A percentile compares a stretch with the other conserved stretches of the same genome.
phyloP scores from a whole-genome alignment of 768 basidiomycete genomes.

The Omphalotus guepiniiformis region DNA sequence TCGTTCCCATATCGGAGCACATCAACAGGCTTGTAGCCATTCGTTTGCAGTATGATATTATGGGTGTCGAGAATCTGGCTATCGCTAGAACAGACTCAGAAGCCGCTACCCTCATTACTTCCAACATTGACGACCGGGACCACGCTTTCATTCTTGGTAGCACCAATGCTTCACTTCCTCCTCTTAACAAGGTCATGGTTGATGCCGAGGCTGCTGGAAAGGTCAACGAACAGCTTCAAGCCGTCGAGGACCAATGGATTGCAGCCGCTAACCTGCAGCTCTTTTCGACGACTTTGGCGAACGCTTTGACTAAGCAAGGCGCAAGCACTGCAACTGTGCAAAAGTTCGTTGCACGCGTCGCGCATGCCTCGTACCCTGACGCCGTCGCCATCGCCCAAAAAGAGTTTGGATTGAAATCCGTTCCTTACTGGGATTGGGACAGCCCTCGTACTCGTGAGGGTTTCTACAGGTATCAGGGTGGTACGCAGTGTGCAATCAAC shows the following conservation, averaged over 20 bases:
- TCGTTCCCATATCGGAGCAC: slow-evolving; percentile 96
- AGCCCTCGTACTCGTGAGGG: slow-evolving; percentile 92
- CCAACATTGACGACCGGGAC: slow-evolving; percentile 97
- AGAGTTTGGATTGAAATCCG: slow-evolving; percentile 67
- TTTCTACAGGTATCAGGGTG: slow-evolving; percentile 96
- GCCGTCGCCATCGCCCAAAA: slow-evolving; percentile 74
- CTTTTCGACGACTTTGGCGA: slow-evolving; percentile 68
- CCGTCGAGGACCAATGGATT: slow-evolving; percentile 87
- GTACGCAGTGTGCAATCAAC: slow-evolving; percentile 90
- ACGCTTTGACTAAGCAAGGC: slow-evolving; percentile 61
- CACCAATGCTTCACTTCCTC: slow-evolving; percentile 67
- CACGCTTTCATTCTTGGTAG: slow-evolving; percentile 94
- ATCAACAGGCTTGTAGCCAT: slow-evolving; percentile 98
- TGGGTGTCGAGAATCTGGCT: slow-evolving; percentile 94
- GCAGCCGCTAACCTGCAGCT: slow-evolving; percentile 72
- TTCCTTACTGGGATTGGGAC: slow-evolving; percentile 95
- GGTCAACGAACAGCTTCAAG: slow-evolving; percentile 76
- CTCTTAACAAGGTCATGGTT: slow-evolving; percentile 78
- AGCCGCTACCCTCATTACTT: slow-evolving; percentile 93
- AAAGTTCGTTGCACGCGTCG: slow-evolving; percentile 59
- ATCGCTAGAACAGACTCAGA: slow-evolving; percentile 96
- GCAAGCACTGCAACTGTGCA: slow-evolving; percentile 43
- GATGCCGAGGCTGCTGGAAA: slow-evolving; percentile 81
- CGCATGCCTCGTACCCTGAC: slow-evolving; percentile 62
- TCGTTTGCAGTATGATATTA: slow-evolving; percentile 95